A percentile compares a stretch with the other conserved stretches of the same genome.
These are phyloP conservation scores for Fusarium continuum DNA, from an alignment of 2,329 filamentous ascomycete genomes.

Conservation along the genomic window DNA sequence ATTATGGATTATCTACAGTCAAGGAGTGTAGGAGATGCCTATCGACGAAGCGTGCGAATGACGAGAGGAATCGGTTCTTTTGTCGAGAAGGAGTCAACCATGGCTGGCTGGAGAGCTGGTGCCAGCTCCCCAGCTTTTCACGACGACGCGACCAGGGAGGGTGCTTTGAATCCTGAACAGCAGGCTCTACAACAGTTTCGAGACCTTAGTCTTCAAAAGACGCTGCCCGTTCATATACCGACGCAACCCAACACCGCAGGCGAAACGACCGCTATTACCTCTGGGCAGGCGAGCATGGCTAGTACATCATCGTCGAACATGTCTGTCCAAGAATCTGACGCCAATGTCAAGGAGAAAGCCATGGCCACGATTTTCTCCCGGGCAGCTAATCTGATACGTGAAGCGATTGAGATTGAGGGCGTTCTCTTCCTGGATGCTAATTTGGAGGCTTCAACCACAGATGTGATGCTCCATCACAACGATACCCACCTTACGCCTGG, in stretches of 20 bases:
- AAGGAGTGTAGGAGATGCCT: conserved; percentile 40
- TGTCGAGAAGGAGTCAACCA: conserved; percentile 47
- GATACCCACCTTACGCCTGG: conserved; percentile 22
- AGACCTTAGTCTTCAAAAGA: background rate
- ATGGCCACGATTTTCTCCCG: conserved; percentile 50
- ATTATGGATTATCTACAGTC: conserved; percentile 52
- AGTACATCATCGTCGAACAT: conserved; percentile 1
- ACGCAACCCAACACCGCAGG: conserved; percentile 5
- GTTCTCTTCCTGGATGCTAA: conserved; percentile 48
- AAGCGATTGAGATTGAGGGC: conserved; percentile 54
- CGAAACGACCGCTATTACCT: background rate
- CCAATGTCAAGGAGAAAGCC: background rate
- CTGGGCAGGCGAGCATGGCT: background rate
- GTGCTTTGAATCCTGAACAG: conserved; percentile 22
- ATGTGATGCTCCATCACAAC: conserved; percentile 31
- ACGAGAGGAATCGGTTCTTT: conserved; percentile 51
- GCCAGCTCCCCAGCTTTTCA: conserved; percentile 9
- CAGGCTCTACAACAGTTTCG: conserved; percentile 18
- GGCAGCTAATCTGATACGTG: conserved; percentile 55
- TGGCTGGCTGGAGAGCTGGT: conserved; percentile 41
- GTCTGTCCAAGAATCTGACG: background rate
- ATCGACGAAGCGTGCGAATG: conserved; percentile 50
- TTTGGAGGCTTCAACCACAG: conserved; percentile 13
- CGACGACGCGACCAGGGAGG: conserved; percentile 20
- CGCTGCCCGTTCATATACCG: conserved; percentile 2